Evolutionary conservation across 2,329 filamentous ascomycete genomes (phyloP).

Genomic region (Stachybotrys elegans): DNA sequence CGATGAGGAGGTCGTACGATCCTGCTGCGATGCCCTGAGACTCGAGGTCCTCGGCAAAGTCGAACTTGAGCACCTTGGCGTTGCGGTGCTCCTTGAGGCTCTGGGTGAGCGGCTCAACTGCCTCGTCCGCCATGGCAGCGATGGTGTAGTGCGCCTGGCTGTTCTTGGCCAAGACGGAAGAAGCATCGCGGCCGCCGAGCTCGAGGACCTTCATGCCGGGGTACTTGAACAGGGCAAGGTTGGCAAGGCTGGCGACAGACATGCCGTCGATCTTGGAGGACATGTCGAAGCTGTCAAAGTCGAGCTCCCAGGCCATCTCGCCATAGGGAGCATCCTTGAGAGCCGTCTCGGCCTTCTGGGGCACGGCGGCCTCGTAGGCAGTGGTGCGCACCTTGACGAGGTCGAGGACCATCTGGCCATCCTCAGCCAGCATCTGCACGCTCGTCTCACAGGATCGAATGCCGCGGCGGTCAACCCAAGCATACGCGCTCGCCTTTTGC

Average conservation of each 20-base stretch:
- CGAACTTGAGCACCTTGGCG: slow-evolving; percentile 3
- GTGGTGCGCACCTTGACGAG: slow-evolving; percentile 18
- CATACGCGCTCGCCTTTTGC: slow-evolving; percentile 13
- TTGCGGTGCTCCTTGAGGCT: slow-evolving; percentile 4
- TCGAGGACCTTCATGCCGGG: slow-evolving; percentile 15
- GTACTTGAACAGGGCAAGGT: slow-evolving; percentile 21
- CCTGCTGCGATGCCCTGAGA: slow-evolving; percentile 3
- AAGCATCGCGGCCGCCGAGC: slow-evolving; percentile 9
- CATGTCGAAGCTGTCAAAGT: slow-evolving; percentile 14
- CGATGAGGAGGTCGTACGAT: slow-evolving; percentile 5
- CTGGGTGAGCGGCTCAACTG: slow-evolving; percentile 3
- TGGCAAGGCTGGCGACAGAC: slow-evolving; percentile 8
- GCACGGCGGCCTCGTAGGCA: slow-evolving; percentile 23
- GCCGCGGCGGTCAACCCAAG: slow-evolving; percentile 15
- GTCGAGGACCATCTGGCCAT: slow-evolving; percentile 19
- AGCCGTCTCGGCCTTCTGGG: slow-evolving; percentile 13
- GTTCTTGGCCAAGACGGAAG: slow-evolving; percentile 3
- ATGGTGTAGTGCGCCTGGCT: slow-evolving; percentile 5
- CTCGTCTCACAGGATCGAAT: slow-evolving; percentile 14
- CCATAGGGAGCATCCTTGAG: slow-evolving; percentile 16
- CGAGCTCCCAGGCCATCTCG: slow-evolving; percentile 19
- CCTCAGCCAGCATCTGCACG: slow-evolving; percentile 15
- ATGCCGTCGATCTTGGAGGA: slow-evolving; percentile 2
- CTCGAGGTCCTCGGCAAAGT: not conserved
- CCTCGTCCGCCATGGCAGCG: slow-evolving; percentile 1